Evolutionary conservation across 139 green algal genomes (phyloP), one percentile per base, ranked within the genome.

Genomic region (Spirogloea muscicola): DNA sequence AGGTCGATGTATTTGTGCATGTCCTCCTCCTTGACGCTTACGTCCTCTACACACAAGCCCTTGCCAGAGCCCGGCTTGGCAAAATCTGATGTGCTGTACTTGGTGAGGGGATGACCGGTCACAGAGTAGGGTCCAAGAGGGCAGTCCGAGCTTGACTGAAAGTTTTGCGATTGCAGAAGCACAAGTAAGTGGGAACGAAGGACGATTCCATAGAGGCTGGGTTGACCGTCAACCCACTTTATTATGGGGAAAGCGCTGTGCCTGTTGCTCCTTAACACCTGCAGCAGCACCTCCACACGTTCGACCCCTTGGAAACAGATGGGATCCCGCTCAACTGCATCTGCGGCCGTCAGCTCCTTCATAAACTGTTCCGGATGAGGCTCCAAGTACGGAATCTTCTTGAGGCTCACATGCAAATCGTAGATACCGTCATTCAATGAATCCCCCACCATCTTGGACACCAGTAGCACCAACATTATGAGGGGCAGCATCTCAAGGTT

Each of bases 381-480:
- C 31, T 82, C 75, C 2, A 84, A 57, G 36, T 68, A 74, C 0
- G 77, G 69, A 1, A 82, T 51, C 34, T 40, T 39, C 44, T 84
- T 84, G 34, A 84, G 62, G 44, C 33, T 4, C 2, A 84, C 9
- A 33, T 82, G 72, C 0, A 48, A 41, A 16, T 84, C 77, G 1
- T 81, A 81, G 1, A 84, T 81, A n/a, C 34, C 40, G 37, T 80
- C 16, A 29, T 65, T 81, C 62, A 84, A 84, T 29, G 33, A 25
- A 31, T 84, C 77, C 25, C 77, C 77, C 7, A 84, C 71, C 9
- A 31, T 29, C 85, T 93, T 93, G 10, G 87, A 87, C n/a, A 95
- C 81, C 37, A 96, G 65, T 31, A 92, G 83, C 42, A 91, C 90
- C 31, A 94, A 63, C 89, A 96, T 94, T 58, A 96, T 85, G n/a